Conservation (phyloP, 2,329 filamentous ascomycete species). For the Alternaria panax region DNA sequence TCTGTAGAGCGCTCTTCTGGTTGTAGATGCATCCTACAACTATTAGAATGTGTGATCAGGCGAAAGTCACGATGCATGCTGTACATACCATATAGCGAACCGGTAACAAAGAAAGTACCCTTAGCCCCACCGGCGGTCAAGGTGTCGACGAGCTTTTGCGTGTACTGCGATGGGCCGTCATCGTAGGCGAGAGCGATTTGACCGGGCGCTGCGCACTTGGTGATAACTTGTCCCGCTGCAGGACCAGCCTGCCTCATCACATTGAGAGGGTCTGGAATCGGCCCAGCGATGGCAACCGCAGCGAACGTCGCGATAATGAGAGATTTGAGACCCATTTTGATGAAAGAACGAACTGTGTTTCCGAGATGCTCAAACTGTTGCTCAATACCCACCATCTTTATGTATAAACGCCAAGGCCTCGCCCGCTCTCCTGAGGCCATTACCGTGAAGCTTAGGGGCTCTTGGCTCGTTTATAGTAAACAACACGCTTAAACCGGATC, state of each 20-base stretch:
- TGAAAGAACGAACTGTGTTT: slow-evolving; percentile 1
- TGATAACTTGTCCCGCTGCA: slow-evolving; percentile 40
- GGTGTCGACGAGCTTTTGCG: slow-evolving; percentile 43
- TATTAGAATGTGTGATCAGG: background rate
- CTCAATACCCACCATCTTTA: slow-evolving; percentile 16
- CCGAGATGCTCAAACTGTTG: background rate
- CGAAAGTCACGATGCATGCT: background rate
- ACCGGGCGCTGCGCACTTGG: slow-evolving; percentile 38
- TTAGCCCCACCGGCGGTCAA: slow-evolving; percentile 42
- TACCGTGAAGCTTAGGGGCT: slow-evolving; percentile 23
- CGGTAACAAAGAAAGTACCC: slow-evolving; percentile 48
- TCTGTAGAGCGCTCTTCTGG: slow-evolving; percentile 40
- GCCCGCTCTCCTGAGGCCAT: slow-evolving; percentile 5
- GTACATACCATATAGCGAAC: slow-evolving; percentile 33
- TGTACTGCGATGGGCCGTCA: slow-evolving; percentile 48
- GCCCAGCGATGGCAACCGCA: slow-evolving; percentile 29
- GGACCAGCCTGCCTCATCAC: slow-evolving; percentile 39
- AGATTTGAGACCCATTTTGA: slow-evolving; percentile 34
- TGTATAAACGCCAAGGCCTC: slow-evolving; percentile 19
- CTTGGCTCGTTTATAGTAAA: slow-evolving; percentile 44
- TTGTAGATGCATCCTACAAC: slow-evolving; percentile 41
- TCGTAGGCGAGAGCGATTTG: slow-evolving; percentile 47
- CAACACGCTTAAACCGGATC: slow-evolving; percentile 27
- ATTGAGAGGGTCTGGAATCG: slow-evolving; percentile 36
- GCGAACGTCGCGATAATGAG: slow-evolving; percentile 31